These are phyloP conservation scores for Oryza glaberrima DNA, from an alignment of 176 grass and related monocot genomes.

Conservation along the genomic window DNA sequence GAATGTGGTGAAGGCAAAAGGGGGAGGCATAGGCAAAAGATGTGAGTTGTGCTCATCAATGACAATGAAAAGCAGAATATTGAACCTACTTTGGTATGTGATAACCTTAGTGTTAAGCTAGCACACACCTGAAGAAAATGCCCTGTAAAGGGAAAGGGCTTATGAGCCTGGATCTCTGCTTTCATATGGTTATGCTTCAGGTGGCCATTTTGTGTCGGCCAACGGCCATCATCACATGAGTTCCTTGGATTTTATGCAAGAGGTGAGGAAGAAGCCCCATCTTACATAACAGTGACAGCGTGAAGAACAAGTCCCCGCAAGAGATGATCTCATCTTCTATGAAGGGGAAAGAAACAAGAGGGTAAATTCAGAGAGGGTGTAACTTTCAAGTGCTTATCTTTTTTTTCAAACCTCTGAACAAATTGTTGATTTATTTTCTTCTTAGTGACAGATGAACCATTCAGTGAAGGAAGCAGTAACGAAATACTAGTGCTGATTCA, in stretches of 20 bases:
- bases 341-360: no score
- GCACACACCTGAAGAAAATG: not conserved
- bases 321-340: no score
- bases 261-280: not conserved
- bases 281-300: no score
- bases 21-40: not conserved
- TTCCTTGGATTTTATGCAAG: not conserved
- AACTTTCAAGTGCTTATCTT: not conserved
- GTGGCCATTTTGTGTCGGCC: not conserved
- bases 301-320: no score
- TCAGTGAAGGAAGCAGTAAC: not conserved
- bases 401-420: not conserved
- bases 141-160: not conserved
- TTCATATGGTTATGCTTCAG: not conserved
- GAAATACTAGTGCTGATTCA: not conserved
- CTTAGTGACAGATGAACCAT: not conserved
- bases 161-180: not conserved
- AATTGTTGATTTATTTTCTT: not conserved
- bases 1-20: not conserved
- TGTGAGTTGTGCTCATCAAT: constrained; percentile 20
- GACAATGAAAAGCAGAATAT: not conserved
- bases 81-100: not conserved
- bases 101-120: not conserved
- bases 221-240: not conserved
- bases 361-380: no score